These are phyloP conservation scores for Phialophora macrospora DNA, from an alignment of 2,329 filamentous ascomycete genomes.

Conservation along the genomic window DNA sequence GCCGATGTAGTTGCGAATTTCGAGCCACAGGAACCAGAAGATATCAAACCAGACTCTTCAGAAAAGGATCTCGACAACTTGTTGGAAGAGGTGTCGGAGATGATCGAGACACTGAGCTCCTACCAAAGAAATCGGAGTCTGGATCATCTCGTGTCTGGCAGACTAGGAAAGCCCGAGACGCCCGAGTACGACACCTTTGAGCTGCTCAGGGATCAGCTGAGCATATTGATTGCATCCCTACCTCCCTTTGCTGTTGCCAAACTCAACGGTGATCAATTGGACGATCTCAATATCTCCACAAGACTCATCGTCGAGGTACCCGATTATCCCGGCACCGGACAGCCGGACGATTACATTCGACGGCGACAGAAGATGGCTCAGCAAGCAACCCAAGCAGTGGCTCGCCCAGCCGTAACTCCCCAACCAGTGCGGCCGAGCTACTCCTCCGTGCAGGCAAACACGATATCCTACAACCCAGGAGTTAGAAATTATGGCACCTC, in stretches of 20 bases:
- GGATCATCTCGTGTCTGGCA: slow-evolving; percentile 45
- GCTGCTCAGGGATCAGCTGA: slow-evolving; percentile 74
- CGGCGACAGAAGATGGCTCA: slow-evolving; percentile 52
- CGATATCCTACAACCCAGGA: slow-evolving; percentile 34
- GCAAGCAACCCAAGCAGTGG: slow-evolving; percentile 43
- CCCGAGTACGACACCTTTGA: slow-evolving; percentile 68
- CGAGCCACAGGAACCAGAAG: slow-evolving; percentile 45
- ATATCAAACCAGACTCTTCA: slow-evolving; percentile 42
- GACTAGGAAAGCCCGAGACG: slow-evolving; percentile 58
- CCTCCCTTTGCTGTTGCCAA: slow-evolving; percentile 87
- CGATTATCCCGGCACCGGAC: slow-evolving; percentile 78
- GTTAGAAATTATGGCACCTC: slow-evolving; percentile 33
- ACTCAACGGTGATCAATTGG: slow-evolving; percentile 82
- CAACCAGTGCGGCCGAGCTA: slow-evolving; percentile 35
- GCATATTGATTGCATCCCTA: slow-evolving; percentile 72
- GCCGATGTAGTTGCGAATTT: slow-evolving; percentile 52
- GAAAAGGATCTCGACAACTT: slow-evolving; percentile 57
- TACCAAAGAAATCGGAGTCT: slow-evolving; percentile 66
- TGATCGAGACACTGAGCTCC: slow-evolving; percentile 66
- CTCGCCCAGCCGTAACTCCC: slow-evolving; percentile 37
- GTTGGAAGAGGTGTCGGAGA: slow-evolving; percentile 62
- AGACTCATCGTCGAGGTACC: slow-evolving; percentile 74
- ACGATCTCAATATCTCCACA: slow-evolving; percentile 79
- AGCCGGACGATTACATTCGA: slow-evolving; percentile 73
- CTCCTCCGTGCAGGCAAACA: slow-evolving; percentile 26